phyloP scores from a whole-genome alignment of 768 basidiomycete genomes.

The Auricularia heimuer region DNA sequence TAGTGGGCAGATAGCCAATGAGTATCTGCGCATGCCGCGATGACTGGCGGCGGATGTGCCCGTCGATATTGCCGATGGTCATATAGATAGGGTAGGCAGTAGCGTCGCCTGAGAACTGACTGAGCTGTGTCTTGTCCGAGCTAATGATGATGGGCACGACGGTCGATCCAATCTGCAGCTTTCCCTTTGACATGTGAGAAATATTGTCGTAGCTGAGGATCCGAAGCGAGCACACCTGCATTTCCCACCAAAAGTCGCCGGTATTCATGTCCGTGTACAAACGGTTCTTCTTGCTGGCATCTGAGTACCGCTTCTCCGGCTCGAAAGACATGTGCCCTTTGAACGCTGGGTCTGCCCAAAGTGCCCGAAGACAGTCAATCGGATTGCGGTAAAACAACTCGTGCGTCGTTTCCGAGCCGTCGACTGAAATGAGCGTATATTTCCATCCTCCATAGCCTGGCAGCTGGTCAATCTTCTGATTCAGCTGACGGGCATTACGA shows the following conservation, averaged over 20 bases:
- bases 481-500: background rate
- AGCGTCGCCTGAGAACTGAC: slow-evolving; percentile 20
- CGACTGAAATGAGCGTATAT: background rate
- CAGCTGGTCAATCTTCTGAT: background rate
- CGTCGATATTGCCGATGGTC: slow-evolving; percentile 33
- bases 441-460: background rate
- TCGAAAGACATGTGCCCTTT: slow-evolving; percentile 3
- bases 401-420: slow-evolving; percentile 12
- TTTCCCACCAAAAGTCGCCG: slow-evolving; percentile 9
- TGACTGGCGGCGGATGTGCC: slow-evolving; percentile 28
- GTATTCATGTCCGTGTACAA: slow-evolving; percentile 11
- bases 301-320: slow-evolving; percentile 6
- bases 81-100: slow-evolving; percentile 36
- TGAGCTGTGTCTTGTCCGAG: slow-evolving; percentile 15
- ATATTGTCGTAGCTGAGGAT: background rate
- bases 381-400: slow-evolving; percentile 8
- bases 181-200: background rate
- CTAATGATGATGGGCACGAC: slow-evolving; percentile 13
- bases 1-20: slow-evolving; percentile 29
- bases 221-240: slow-evolving; percentile 7
- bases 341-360: slow-evolving; percentile 7
- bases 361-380: slow-evolving; percentile 5
- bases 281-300: background rate
- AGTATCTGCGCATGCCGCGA: slow-evolving; percentile 25
- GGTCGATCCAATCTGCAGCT: slow-evolving; percentile 7